Base-by-base conservation (phyloP, 2,329 filamentous ascomycete species). In the Microsporum audouinii region DNA sequence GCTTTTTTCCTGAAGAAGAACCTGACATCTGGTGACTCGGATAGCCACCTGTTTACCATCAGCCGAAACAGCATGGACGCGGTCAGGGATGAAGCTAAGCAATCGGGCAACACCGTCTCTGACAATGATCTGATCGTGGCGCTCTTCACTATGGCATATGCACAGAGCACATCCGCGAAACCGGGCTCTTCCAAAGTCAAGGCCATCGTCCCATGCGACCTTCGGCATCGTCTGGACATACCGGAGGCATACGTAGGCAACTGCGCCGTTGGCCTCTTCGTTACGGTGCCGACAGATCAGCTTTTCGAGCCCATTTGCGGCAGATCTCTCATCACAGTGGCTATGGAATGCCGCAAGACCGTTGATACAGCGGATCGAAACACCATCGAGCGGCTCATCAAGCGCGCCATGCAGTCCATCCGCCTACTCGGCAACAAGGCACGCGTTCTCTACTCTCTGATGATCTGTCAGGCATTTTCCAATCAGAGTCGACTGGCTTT, bases 151-250 rank as follows among this genome's bases (percentile, higher is more conserved):
- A 58, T 58, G 56, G 56, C 56, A 36, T 58, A 36, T 41, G 56
- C 56, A 5, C 56, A 58, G 12, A 58, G 56, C 33, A 58, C 33
- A 29, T 39, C 34, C 5, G 38, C 38, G n/a, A 58, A 43, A 17
- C 39, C 39, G 2, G 39, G 39, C 39, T 3, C 56, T 3, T 2
- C 31, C 14, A 38, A 39, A 33, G 56, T 41, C 38, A 58, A 38
- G 33, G 56, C 56, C 33, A 58, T 58, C 23, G 36, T 58, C 33
- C 56, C 56, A 38, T 58, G 56, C 56, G 56, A 58, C 56, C 41
- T 58, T 58, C 56, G 56, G 23, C 56, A 58, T 58, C 56, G 56
- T 39, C 33, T 58, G 14, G 56, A 27, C 38, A 38, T 58, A 41
- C 56, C 56, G 6, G 56, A 58, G 3, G 14, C 33, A 29, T 58